Base-by-base conservation (phyloP, 2,329 filamentous ascomycete genomes). In the Xylaria sp. region DNA sequence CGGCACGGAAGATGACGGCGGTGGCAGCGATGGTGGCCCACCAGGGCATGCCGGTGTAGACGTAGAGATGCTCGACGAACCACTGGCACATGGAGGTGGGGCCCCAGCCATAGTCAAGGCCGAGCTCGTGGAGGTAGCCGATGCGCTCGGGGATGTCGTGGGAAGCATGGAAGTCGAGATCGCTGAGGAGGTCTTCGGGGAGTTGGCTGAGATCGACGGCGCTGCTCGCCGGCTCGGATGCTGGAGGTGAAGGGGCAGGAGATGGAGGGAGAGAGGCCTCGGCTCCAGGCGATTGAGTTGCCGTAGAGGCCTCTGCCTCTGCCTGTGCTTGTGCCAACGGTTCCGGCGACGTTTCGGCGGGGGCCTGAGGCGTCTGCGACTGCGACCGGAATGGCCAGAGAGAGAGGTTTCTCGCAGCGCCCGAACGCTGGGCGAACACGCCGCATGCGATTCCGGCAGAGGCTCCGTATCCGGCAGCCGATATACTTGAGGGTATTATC, bases 41-140 rank as follows among this genome's bases (percentile, higher is more conserved):
- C 96, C 96, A 98, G 13, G 94, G 93, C 65, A 93, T 81, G 44
- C 91, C 93, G 1, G 80, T 83, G 74, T 87, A 91, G 70, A 98
- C 84, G 81, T 99, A 94, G 50, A 97, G 78, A 78, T 95, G 90
- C 84, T 99, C 96, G 12, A 98, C 82, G 2, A 88, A 25, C 85
- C 87, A 94, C 82, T 98, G 87, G 80, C 96, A 89, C 18, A 89
- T 73, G 3, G 90, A 83, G 0, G 94, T 93, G 5, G 92, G 3
- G 8, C 89, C 18, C 95, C 95, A 94, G 78, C 95, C 94, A 76
- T 91, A 98, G 76, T 98, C 93, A 25, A 99, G 84, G 3, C 96
- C 96, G 12, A 98, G 84, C 7, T 89, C 86, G 74, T 92, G 89
- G 67, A 99, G 84, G 77, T 94, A 98, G 71, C 96, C 96, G 67